Base-by-base conservation (phyloP, 176 grass and related monocot species). In the Triticum urartu region DNA sequence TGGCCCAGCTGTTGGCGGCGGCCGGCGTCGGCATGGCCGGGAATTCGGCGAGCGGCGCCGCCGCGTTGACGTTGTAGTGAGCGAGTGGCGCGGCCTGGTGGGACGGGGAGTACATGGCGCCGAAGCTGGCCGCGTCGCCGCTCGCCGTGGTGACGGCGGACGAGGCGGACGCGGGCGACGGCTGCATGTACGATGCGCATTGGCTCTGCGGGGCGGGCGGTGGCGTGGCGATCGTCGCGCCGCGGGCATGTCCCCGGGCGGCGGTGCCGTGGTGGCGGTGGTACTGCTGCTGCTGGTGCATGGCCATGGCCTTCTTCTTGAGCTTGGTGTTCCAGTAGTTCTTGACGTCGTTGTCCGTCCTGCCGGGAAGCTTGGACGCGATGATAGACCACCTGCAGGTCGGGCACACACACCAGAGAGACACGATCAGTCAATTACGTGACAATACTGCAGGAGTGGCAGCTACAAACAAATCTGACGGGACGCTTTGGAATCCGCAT, bases 241-340 rank as follows among this genome's bases (percentile, higher is more conserved):
- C 54, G 8, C 32, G 12, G 56, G 17, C 62, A 9, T 34, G 45
- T 12, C 25, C 68, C 38, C 75, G 73, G 24, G 42, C 13, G n/a
- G 30, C 74, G 0, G 5, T 17, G 13, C 9, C 5, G 2, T 33
- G 43, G 8, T 75, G 42, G n/a, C 45, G 9, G 22, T 20, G 5
- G 1, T 54, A 5, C 1, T 54, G 15, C 50, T 74, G 82, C 1
- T 82, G 80, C 1, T 84, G 1, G 2, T 84, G 80, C 81, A 91
- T 85, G 86, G 77, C 69, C 81, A 91, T 85, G 86, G 77, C 72
- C 90, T 98, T 98, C 81, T 98, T 98, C 91, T 98, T 98, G 69
- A 98, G 89, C 78, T 98, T 98, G 81, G 93, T 98, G 86, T 98
- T 98, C 95, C 95, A 98, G 83, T 98, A 93, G 83, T 98, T 98